Conservation (phyloP, 257 asterid species). For the Petrea volubilis region DNA sequence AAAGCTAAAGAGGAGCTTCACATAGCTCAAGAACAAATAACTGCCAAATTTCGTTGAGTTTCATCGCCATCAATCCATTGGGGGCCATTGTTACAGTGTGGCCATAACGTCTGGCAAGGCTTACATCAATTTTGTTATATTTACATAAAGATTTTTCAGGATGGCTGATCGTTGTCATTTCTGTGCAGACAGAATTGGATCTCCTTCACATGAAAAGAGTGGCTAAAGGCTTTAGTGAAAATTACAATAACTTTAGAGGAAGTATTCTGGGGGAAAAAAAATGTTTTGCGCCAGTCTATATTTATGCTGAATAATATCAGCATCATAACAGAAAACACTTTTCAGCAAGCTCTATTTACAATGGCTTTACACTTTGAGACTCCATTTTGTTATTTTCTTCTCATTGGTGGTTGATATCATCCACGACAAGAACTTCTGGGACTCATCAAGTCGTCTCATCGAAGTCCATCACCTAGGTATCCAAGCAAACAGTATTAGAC, state of each 20-base stretch:
- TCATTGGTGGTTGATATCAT: constrained; percentile 29
- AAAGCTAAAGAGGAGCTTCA: no score
- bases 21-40: no score
- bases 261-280: constrained; percentile 15
- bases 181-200: not conserved
- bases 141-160: no score
- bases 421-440: constrained; percentile 26
- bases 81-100: no score
- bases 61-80: no score
- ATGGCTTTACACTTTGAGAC: constrained; percentile 30
- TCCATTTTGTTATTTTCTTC: constrained; percentile 17
- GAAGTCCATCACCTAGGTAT: constrained; percentile 77
- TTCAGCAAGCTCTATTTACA: constrained; percentile 32
- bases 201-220: not conserved
- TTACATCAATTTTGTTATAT: no score
- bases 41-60: no score
- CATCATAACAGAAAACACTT: constrained; percentile 18
- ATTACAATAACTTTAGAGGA: not conserved
- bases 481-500: constrained; percentile 24
- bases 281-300: constrained; percentile 7
- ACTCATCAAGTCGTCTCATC: constrained; percentile 62
- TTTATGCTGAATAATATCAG: constrained; percentile 28
- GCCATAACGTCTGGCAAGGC: no score
- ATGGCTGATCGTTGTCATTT: no score
- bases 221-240: not conserved